Evolutionary conservation across 805 yeast species (phyloP), one percentile per base, ranked within the genome.

Genomic region (Yarrowia hollandica): DNA sequence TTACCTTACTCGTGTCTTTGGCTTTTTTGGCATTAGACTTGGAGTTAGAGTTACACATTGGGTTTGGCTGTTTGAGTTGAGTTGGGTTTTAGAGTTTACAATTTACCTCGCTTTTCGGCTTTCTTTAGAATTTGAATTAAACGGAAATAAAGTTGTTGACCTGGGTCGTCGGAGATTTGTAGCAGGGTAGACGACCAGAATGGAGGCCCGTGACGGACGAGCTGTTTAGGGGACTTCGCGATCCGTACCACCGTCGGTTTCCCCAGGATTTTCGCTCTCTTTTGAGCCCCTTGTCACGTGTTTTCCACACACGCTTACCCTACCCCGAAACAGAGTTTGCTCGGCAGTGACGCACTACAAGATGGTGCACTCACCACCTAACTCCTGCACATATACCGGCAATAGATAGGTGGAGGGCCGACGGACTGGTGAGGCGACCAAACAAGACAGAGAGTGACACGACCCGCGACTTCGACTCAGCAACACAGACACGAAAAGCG

Each of bases 321-420:
- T 33, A n/a, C 55, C 55, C 38, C 39, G n/a, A 26, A 48, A 48
- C 39, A 48, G 34, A 33, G 39, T 48, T 48, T 30, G 39, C 39
- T 48, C 39, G 55, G 55, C 39, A 31, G 39, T 3, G 55, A 33
- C 55, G 38, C 39, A 48, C 55, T 48, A 22, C 55, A 31, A 33
- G 39, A 48, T 33, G 55, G 55, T 31, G 55, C 55, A 48, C 55
- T 48, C 55, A 44, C 52, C 39, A 48, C 55, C 30, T 31, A 22
- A 19, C 30, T 31, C 39, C 55, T 31, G 55, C 55, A 48, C 55
- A 48, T 33, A 48, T 48, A 31, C 39, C 39, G 55, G 55, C 55
- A 48, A 48, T 48, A 48, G 55, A 48, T 48, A 48, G 55, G 55
- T 33, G 55, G 55, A 48, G 55, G 55, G 55, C 55, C 55, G 39